phyloP scores from a whole-genome alignment of 2,329 filamentous ascomycete genomes.

The Alternaria sp. region DNA sequence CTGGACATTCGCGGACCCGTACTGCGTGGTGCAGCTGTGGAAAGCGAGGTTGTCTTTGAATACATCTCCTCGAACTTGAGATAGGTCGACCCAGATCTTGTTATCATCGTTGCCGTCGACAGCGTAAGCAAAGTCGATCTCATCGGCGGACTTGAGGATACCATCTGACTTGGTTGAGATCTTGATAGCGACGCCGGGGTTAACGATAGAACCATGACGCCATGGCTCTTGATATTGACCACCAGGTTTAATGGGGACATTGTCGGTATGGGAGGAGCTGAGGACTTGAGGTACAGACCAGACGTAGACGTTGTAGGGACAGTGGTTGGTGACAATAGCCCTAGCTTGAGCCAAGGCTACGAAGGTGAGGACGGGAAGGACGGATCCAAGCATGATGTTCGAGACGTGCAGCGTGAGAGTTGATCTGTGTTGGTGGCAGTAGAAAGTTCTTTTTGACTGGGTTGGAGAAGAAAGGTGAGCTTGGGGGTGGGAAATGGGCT shows the following conservation, averaged over 20 bases:
- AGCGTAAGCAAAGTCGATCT: constrained; percentile 39
- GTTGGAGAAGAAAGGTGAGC: constrained; percentile 25
- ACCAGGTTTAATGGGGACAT: constrained; percentile 27
- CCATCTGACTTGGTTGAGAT: constrained; percentile 31
- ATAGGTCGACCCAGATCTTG: constrained; percentile 32
- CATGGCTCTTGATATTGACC: constrained; percentile 34
- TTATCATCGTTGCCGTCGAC: constrained; percentile 22
- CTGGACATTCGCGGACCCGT: constrained; percentile 17
- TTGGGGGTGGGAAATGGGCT: not conserved
- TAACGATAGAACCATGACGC: constrained; percentile 25
- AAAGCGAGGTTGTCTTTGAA: constrained; percentile 24
- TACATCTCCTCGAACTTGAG: constrained; percentile 21
- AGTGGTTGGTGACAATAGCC: constrained; percentile 41
- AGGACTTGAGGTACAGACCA: constrained; percentile 31
- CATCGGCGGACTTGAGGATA: constrained; percentile 24
- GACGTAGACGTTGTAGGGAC: constrained; percentile 28
- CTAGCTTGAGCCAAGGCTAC: constrained; percentile 31
- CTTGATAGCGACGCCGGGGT: constrained; percentile 39
- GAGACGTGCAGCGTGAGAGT: not conserved
- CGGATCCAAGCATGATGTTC: constrained; percentile 26
- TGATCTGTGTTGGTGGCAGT: constrained; percentile 16
- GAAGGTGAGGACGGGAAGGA: constrained; percentile 25
- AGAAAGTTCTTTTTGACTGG: constrained; percentile 17
- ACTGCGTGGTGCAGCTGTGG: constrained; percentile 27
- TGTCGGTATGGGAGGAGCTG: constrained; percentile 23